These are phyloP conservation scores for Ceratocystis ficicola DNA, from an alignment of 2,329 filamentous ascomycete species.

Conservation along the genomic window DNA sequence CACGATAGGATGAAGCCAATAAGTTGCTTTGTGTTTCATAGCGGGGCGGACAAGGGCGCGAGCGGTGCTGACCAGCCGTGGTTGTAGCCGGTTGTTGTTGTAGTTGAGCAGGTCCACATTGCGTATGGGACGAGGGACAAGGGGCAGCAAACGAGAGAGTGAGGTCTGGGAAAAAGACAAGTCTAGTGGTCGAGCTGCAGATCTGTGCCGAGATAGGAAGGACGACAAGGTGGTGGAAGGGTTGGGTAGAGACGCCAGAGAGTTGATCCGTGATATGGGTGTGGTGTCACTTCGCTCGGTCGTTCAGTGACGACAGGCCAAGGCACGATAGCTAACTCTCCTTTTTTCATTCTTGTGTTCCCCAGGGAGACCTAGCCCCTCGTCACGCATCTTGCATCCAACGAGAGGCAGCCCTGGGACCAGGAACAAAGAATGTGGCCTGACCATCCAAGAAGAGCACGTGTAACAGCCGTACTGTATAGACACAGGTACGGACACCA, in stretches of 20 bases:
- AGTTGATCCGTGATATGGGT: no score
- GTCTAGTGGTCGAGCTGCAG: neutral
- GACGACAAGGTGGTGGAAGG: no score
- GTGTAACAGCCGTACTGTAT: neutral
- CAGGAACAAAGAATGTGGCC: neutral
- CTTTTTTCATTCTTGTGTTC: neutral
- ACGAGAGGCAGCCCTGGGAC: neutral
- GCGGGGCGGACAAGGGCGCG: neutral
- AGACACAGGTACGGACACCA: no score
- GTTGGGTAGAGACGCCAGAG: no score
- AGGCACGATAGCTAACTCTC: no score
- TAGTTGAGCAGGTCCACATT: no score
- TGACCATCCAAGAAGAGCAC: neutral
- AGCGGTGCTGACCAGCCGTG: neutral
- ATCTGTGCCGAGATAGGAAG: neutral
- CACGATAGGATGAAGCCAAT: neutral
- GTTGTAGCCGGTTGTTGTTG: no score
- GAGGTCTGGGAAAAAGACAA: neutral
- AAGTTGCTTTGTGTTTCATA: slow-evolving; percentile 1
- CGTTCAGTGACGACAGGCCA: no score
- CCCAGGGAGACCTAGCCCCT: neutral
- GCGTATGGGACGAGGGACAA: no score
- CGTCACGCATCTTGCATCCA: no score
- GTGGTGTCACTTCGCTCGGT: no score
- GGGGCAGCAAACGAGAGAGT: neutral